Conservation (phyloP, 1,139 yeast species). For the Kodamaea arcana region DNA sequence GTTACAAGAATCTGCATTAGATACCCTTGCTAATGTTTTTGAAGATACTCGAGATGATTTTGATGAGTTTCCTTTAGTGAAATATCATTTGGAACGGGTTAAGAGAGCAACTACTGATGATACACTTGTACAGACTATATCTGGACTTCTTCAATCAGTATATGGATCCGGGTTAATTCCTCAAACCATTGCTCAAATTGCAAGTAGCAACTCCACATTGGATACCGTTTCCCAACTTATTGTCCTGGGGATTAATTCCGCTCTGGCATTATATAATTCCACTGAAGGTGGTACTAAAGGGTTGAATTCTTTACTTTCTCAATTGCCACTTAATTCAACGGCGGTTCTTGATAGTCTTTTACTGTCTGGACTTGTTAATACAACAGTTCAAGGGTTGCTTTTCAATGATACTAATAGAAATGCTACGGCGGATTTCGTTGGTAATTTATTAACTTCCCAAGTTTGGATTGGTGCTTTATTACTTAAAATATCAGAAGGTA, state of each 20-base stretch:
- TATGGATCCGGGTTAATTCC: conserved; percentile 25
- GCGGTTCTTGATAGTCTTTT: conserved; percentile 16
- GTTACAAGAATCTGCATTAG: conserved; percentile 1
- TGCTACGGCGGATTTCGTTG: conserved; percentile 22
- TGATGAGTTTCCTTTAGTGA: conserved; percentile 3
- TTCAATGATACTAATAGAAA: conserved; percentile 28
- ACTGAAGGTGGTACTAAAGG: conserved; percentile 5
- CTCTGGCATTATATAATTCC: conserved; percentile 6
- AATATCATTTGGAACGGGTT: background rate
- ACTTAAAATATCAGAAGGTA: conserved; percentile 30
- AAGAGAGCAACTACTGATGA: background rate
- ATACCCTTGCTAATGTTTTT: conserved; percentile 1
- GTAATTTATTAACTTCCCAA: conserved; percentile 21
- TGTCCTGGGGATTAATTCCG: conserved; percentile 7
- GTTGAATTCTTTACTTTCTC: background rate
- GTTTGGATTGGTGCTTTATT: conserved; percentile 29
- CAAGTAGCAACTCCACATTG: conserved; percentile 19
- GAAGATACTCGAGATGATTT: background rate
- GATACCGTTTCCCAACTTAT: conserved; percentile 10
- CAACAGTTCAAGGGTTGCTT: conserved; percentile 23
- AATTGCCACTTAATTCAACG: conserved; percentile 17
- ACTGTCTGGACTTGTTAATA: conserved; percentile 24
- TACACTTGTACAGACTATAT: background rate
- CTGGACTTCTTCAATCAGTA: background rate
- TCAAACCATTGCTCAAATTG: conserved; percentile 27